Base-by-base conservation (phyloP, 2,329 filamentous ascomycete species). In the Alternaria sp. region DNA sequence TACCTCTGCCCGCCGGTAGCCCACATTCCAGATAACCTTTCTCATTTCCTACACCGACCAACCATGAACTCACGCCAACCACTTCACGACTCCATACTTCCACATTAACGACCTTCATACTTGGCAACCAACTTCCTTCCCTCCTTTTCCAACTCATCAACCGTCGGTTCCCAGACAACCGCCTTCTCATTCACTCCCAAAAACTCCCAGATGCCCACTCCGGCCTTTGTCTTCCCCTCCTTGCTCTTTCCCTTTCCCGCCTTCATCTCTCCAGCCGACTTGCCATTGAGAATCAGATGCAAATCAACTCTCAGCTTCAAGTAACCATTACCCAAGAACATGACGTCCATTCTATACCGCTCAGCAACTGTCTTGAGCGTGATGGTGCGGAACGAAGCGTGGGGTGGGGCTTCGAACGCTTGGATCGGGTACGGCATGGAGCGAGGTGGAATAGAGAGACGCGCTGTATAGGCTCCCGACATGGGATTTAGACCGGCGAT, bases 301-400 rank as follows among this genome's bases (percentile, higher is more conserved):
- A 77, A 16, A 60, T 77, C 74, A 4, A 72, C 50, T 14, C 72
- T 52, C 3, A 77, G 25, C 50, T 63, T 58, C 61, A 74, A 27
- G 41, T 73, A 76, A 11, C 75, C 74, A 34, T 74, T 73, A 0
- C 75, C 75, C 38, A 76, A 27, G 45, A 76, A 77, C 7, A 72
- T 43, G 5, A 75, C 30, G 1, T 75, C 67, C 54, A 77, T 59
- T 4, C 34, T 48, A 32, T 76, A 74, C 18, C 69, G 63, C 63
- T 76, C 74, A 0, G 36, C 53, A 9, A 54, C 55, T 2, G 71
- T 76, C 60, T 54, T 64, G 11, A 76, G 22, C 16, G n/a, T 53
- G 5, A 60, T 69, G 2, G 53, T 44, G 10, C 73, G 68, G 38
- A 75, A 75, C 1, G 63, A 65, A 0, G 75, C 75, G 48, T 78